A percentile compares a stretch with the other conserved stretches of the same genome.
Evolutionary conservation across 345 rosid genomes (phyloP).

Genomic region (Linum usitatissimum): DNA sequence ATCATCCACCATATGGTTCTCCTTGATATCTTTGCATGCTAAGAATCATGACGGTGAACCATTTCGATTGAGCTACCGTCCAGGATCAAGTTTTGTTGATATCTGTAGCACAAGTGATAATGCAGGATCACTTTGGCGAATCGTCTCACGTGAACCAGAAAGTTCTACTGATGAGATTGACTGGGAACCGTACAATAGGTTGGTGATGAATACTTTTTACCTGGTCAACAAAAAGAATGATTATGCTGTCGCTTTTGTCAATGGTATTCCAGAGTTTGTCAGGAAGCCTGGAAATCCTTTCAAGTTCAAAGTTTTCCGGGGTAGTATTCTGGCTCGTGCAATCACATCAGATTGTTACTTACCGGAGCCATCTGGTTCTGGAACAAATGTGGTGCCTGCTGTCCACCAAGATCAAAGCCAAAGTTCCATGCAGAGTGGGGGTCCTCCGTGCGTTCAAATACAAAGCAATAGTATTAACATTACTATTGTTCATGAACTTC

Average conservation of each 20-base stretch:
- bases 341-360: conserved; percentile 17
- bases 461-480: conserved; percentile 41
- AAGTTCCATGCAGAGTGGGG: conserved; percentile 30
- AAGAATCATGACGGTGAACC: conserved; percentile 61
- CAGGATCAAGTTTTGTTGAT: conserved; percentile 63
- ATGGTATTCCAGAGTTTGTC: conserved; percentile 76
- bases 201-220: conserved; percentile 53
- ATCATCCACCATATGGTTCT: conserved; percentile 69
- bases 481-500: conserved; percentile 71
- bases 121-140: conserved; percentile 55
- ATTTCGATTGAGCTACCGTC: conserved; percentile 44
- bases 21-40: conserved; percentile 72
- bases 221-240: conserved; percentile 76
- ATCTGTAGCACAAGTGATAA: conserved; percentile 47
- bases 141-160: conserved; percentile 39
- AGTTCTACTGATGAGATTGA: conserved; percentile 42
- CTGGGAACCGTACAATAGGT: conserved; percentile 52
- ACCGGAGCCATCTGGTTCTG: conserved; percentile 18
- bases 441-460: conserved; percentile 44
- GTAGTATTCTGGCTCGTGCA: conserved; percentile 23
- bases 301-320: conserved; percentile 67
- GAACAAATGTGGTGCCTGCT: conserved; percentile 15
- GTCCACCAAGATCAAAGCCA: conserved; percentile 24
- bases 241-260: conserved; percentile 61
- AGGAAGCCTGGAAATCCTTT: conserved; percentile 86